These are phyloP conservation scores for Kalmusia sp. DNA, from an alignment of 2,329 filamentous ascomycete species.

Conservation along the genomic window DNA sequence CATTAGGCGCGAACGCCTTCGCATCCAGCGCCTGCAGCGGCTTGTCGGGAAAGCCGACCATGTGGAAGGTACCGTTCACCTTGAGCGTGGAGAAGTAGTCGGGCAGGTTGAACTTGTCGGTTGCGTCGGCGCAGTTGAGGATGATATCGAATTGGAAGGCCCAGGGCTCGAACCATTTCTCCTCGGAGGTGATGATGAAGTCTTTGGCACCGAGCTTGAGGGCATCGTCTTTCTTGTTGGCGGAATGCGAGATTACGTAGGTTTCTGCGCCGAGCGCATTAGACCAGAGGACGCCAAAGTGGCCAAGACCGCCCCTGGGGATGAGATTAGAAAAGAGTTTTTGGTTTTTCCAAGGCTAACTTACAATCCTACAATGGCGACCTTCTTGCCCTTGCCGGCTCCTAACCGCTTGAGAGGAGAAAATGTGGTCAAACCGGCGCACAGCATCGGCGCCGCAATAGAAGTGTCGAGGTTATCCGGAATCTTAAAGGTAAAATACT, in stretches of 20 bases:
- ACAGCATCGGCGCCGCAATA: slow-evolving; percentile 80
- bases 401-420: slow-evolving; percentile 79
- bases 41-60: slow-evolving; percentile 80
- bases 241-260: slow-evolving; percentile 66
- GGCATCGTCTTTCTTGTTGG: slow-evolving; percentile 66
- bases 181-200: slow-evolving; percentile 64
- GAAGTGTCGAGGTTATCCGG: slow-evolving; percentile 70
- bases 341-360: slow-evolving; percentile 18
- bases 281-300: slow-evolving; percentile 58
- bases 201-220: slow-evolving; percentile 66
- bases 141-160: slow-evolving; percentile 75
- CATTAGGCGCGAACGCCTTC: slow-evolving; percentile 78
- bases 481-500: slow-evolving; percentile 79
- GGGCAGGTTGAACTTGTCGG: slow-evolving; percentile 70
- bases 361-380: slow-evolving; percentile 73
- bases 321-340: slow-evolving; percentile 11
- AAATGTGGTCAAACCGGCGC: slow-evolving; percentile 82
- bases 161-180: slow-evolving; percentile 64
- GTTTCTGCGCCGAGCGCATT: slow-evolving; percentile 66
- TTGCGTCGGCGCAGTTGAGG: slow-evolving; percentile 75
- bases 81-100: slow-evolving; percentile 82
- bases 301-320: slow-evolving; percentile 55
- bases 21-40: slow-evolving; percentile 74
- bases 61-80: slow-evolving; percentile 81
- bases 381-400: slow-evolving; percentile 78